phyloP scores from a whole-genome alignment of 1,139 yeast genomes.

The Pichiaceae sp. region DNA sequence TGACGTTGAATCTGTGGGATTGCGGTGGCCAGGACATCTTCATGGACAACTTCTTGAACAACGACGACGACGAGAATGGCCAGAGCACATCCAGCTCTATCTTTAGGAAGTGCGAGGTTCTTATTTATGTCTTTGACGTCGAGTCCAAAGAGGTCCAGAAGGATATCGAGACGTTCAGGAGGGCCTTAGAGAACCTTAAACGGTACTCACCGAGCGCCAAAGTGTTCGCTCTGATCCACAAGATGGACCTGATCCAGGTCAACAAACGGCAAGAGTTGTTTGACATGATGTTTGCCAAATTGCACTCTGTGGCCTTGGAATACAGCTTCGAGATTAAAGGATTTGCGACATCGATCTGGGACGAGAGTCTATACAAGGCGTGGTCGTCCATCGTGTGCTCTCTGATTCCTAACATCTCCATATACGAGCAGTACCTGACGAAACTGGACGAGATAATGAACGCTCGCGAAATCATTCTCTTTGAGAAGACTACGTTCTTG shows the following conservation, averaged over 20 bases:
- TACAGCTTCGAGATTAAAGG: conserved; percentile 78
- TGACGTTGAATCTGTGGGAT: conserved; percentile 95
- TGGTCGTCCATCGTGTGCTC: conserved; percentile 97
- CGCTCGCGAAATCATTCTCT: conserved; percentile 85
- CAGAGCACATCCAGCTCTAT: conserved; percentile 48
- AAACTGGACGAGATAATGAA: conserved; percentile 69
- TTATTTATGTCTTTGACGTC: conserved; percentile 94
- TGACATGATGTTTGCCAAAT: conserved; percentile 72
- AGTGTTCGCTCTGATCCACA: conserved; percentile 85
- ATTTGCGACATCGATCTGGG: conserved; percentile 96
- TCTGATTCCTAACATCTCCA: conserved; percentile 81
- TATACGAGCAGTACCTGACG: conserved; percentile 68
- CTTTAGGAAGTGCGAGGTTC: conserved; percentile 93
- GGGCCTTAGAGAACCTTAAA: conserved; percentile 73
- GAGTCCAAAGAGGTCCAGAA: conserved; percentile 87
- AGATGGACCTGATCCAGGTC: conserved; percentile 90
- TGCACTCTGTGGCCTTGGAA: conserved; percentile 60
- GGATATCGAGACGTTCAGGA: conserved; percentile 85
- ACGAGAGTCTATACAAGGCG: conserved; percentile 89
- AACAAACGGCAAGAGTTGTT: conserved; percentile 82
- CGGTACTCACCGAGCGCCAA: conserved; percentile 88
- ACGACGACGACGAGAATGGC: conserved; percentile 6
- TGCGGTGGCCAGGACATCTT: conserved; percentile 98
- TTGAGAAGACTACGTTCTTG: conserved; percentile 88
- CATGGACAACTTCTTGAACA: conserved; percentile 71